phyloP scores from a whole-genome alignment of 106 monocot species.

The Allium cepa region DNA sequence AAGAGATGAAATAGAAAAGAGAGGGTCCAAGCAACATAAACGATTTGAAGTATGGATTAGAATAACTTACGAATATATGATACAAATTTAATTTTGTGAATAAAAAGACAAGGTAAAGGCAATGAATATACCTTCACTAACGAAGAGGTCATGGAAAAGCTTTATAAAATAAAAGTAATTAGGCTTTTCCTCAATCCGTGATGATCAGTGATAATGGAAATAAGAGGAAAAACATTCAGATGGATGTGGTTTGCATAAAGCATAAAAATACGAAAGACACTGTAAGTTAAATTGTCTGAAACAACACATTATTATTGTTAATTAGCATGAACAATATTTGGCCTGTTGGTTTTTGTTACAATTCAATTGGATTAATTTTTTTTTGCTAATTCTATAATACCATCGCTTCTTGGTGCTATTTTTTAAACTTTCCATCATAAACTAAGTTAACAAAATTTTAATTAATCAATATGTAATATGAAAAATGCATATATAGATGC shows the following conservation, averaged over 20 bases:
- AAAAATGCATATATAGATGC: background rate
- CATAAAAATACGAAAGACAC: slow-evolving; percentile 20
- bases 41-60: too few relatives aligned
- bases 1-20: too few relatives aligned
- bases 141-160: slow-evolving; percentile 78
- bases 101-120: background rate
- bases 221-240: slow-evolving; percentile 66
- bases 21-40: too few relatives aligned
- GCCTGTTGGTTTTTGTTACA: too few relatives aligned
- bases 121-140: slow-evolving; percentile 46
- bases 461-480: too few relatives aligned
- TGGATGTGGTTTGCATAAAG: slow-evolving; percentile 60
- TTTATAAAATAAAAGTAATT: slow-evolving; percentile 72
- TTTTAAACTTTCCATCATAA: slow-evolving; percentile 90
- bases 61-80: too few relatives aligned
- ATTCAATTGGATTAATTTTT: slow-evolving; percentile 92
- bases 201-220: slow-evolving; percentile 65
- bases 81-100: background rate
- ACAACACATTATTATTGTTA: too few relatives aligned
- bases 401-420: slow-evolving; percentile 90
- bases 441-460: slow-evolving; percentile 22
- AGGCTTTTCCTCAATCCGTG: slow-evolving; percentile 75
- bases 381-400: slow-evolving; percentile 92
- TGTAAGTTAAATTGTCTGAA: too few relatives aligned
- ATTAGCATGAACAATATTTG: too few relatives aligned